Evolutionary conservation across 2,329 filamentous ascomycete species (phyloP).

Genomic region (Talaromyces sp.): DNA sequence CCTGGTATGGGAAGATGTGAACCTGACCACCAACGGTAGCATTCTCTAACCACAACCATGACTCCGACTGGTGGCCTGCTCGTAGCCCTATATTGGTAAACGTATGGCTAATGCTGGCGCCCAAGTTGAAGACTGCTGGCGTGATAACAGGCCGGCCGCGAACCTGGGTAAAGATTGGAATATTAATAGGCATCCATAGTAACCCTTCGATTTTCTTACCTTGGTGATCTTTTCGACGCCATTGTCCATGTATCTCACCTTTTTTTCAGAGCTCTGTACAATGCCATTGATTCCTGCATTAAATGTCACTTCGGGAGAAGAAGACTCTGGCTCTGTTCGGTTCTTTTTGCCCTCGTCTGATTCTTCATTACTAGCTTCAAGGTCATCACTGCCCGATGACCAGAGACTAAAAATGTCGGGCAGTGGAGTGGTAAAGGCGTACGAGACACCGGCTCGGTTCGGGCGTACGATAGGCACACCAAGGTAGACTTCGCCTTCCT

Average conservation of each 20-base stretch:
- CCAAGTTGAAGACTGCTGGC: constrained; percentile 26
- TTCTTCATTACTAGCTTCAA: constrained; percentile 13
- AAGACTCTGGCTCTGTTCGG: constrained; percentile 10
- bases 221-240: not conserved
- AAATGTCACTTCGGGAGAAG: constrained; percentile 24
- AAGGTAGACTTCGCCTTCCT: constrained; percentile 25
- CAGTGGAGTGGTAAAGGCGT: constrained; percentile 32
- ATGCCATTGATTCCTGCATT: constrained; percentile 28
- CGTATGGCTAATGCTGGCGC: constrained; percentile 26
- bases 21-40: constrained; percentile 25
- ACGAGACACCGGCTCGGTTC: constrained; percentile 26
- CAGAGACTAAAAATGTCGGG: constrained; percentile 20
- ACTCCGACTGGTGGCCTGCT: constrained; percentile 24
- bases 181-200: not conserved
- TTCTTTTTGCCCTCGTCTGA: constrained; percentile 14
- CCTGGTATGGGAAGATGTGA: constrained; percentile 27
- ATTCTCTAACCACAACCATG: constrained; percentile 27
- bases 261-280: constrained; percentile 20
- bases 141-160: constrained; percentile 24
- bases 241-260: constrained; percentile 8
- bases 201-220: not conserved
- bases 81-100: constrained; percentile 23
- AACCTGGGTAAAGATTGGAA: constrained; percentile 19
- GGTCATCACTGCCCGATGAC: not conserved
- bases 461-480: constrained; percentile 23